Evolutionary conservation across 371 early-diverging fungal species (phyloP), one percentile per base, ranked within the genome.

Genomic region (Mucor lusitanicus): DNA sequence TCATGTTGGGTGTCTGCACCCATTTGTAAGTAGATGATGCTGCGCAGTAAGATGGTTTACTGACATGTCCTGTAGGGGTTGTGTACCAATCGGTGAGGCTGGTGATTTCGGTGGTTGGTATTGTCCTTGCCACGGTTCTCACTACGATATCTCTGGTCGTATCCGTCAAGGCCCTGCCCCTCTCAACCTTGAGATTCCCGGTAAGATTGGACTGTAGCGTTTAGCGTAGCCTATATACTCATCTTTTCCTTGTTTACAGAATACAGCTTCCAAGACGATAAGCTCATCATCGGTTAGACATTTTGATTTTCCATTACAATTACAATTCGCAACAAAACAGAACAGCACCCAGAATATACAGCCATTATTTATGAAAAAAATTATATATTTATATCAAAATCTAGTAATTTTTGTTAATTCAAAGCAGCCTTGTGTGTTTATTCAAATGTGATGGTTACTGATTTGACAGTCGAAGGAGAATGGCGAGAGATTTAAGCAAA

Each of bases 81-180:
- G 99, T 87, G 98, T 98, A 59, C 99, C 99, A 67, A 92, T 97
- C 73, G 97, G 97, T 66, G 97, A 98, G 79, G 91, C 97, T 80
- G 98, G 98, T 83, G 99, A 98, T 69, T 98, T 85, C 75, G 96
- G 95, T 73, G 99, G 98, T 67, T 98, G 98, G 98, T 98, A 96
- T 89, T 98, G 99, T 88, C 99, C 99, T 63, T 98, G 99, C 91
- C 97, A 97, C 85, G 98, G 99, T 73, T 97, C 97, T 65, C 97
- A 96, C 79, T 96, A 96, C 73, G 96, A 95, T 74, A 93, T 94
- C 73, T 92, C 93, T 66, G 96, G 96, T 64, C 95, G 98, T 85
- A 97, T 97, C 73, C 90, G 99, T 73, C 96, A 97, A 88, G 99
- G 99, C 55, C 99, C 99, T 44, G 99, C 99, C 67, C 99, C 99